Evolutionary conservation across 768 basidiomycete species (phyloP).

Genomic region (Amanita polypyramis): DNA sequence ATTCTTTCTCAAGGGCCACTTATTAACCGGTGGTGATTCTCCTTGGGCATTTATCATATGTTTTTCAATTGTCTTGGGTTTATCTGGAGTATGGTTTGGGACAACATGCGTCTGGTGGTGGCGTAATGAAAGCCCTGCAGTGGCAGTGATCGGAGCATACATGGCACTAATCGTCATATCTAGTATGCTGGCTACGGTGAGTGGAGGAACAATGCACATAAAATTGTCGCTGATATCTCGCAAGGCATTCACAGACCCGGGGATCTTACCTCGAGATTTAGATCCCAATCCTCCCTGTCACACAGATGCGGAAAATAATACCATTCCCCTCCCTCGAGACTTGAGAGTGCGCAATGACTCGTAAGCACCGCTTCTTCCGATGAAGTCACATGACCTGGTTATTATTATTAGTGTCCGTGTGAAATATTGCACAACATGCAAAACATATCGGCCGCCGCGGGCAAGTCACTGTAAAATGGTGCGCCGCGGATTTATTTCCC

Average conservation of each 20-base stretch:
- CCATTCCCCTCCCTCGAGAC: conserved; percentile 69
- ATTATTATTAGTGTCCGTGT: conserved; percentile 60
- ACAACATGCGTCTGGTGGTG: conserved; percentile 90
- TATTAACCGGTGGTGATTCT: conserved; percentile 81
- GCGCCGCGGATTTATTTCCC: conserved; percentile 13
- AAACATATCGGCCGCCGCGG: conserved; percentile 85
- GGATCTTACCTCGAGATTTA: conserved; percentile 80
- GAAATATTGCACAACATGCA: conserved; percentile 92
- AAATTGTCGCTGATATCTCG: conserved; percentile 3
- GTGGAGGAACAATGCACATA: conserved; percentile 15
- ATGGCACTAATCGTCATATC: conserved; percentile 53
- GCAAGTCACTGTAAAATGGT: conserved; percentile 96
- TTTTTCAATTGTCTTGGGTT: conserved; percentile 47
- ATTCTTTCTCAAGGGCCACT: conserved; percentile 62
- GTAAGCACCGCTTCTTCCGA: conserved; percentile 34
- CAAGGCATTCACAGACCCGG: conserved; percentile 74
- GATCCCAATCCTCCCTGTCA: conserved; percentile 82
- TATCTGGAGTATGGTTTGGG: conserved; percentile 79
- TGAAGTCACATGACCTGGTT: not conserved
- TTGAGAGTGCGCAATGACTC: conserved; percentile 67
- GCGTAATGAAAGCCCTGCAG: conserved; percentile 62
- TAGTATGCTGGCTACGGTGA: conserved; percentile 69
- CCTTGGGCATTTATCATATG: conserved; percentile 71
- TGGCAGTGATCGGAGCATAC: conserved; percentile 46
- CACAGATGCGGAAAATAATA: conserved; percentile 44